Evolutionary conservation across 2,329 filamentous ascomycete genomes (phyloP).

Genomic region (Scleromitrula shiraiana): DNA sequence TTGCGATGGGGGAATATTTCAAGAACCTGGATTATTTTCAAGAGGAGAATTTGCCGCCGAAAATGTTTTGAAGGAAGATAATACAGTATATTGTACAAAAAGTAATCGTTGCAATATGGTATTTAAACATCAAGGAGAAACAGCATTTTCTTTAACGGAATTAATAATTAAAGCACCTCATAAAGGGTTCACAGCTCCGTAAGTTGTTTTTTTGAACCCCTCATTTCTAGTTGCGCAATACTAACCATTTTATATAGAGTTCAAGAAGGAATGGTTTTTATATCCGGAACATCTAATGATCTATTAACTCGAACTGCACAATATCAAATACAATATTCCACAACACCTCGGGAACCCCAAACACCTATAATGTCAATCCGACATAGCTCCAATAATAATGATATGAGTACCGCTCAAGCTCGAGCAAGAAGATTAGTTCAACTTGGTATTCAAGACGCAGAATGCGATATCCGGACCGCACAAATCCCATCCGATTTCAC

Average conservation of each 20-base stretch:
- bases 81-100: constrained; percentile 83
- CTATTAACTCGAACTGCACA: constrained; percentile 63
- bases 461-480: constrained; percentile 39
- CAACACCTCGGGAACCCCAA: constrained; percentile 26
- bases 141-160: constrained; percentile 76
- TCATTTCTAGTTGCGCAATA: not conserved
- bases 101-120: constrained; percentile 83
- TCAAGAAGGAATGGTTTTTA: constrained; percentile 85
- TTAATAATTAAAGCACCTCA: constrained; percentile 81
- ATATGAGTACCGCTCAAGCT: constrained; percentile 40
- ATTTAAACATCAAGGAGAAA: constrained; percentile 69
- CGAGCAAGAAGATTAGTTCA: constrained; percentile 39
- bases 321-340: constrained; percentile 62
- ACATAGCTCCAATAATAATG: constrained; percentile 42
- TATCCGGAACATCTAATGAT: constrained; percentile 77
- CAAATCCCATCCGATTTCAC: constrained; percentile 51
- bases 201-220: constrained; percentile 37
- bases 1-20: constrained; percentile 73
- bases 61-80: constrained; percentile 77
- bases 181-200: constrained; percentile 77
- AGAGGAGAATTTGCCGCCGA: constrained; percentile 54
- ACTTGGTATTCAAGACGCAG: constrained; percentile 31
- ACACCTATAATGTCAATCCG: too few relatives aligned
- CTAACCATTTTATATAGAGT: constrained; percentile 47
- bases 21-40: constrained; percentile 41